A percentile compares a stretch with the other conserved stretches of the same genome.
Conservation (phyloP, 176 grass and related monocot genomes). For the Ensete ventricosum region DNA sequence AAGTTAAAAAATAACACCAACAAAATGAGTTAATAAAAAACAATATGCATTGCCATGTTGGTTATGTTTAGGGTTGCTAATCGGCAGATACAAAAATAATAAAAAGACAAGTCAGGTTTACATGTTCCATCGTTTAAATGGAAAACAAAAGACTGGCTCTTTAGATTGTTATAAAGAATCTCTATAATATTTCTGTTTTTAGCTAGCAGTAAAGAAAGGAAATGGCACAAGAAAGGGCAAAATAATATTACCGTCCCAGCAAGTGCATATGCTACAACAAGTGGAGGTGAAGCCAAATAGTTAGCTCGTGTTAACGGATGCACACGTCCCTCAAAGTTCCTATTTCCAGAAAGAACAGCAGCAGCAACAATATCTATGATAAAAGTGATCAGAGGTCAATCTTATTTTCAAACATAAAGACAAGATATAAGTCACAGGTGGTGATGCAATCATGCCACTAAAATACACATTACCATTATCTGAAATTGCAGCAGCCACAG, state of each 20-base stretch:
- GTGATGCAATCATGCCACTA: neutral
- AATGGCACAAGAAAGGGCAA: too few species aligned
- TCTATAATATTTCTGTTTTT: neutral
- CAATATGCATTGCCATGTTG: neutral
- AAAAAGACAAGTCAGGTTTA: neutral
- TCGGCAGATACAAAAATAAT: neutral
- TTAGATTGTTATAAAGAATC: neutral
- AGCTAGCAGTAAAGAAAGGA: neutral
- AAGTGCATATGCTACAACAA: constrained; percentile 36
- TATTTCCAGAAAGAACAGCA: constrained; percentile 27
- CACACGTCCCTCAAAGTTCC: constrained; percentile 33
- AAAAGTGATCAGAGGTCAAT: neutral
- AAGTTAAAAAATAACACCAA: neutral
- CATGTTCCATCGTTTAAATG: neutral
- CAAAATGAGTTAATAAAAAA: neutral
- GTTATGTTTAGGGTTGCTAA: neutral
- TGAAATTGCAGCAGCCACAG: constrained; percentile 17
- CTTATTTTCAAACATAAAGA: neutral
- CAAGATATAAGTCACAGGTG: neutral
- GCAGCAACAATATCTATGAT: constrained; percentile 23
- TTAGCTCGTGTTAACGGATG: constrained; percentile 26
- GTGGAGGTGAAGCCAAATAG: constrained; percentile 28
- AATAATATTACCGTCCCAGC: constrained; percentile 19
- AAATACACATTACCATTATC: constrained; percentile 13
- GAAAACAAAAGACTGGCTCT: neutral